Evolutionary conservation across 768 basidiomycete genomes (phyloP), one percentile per base, ranked within the genome.

Genomic region (Rhodocollybia butyracea): DNA sequence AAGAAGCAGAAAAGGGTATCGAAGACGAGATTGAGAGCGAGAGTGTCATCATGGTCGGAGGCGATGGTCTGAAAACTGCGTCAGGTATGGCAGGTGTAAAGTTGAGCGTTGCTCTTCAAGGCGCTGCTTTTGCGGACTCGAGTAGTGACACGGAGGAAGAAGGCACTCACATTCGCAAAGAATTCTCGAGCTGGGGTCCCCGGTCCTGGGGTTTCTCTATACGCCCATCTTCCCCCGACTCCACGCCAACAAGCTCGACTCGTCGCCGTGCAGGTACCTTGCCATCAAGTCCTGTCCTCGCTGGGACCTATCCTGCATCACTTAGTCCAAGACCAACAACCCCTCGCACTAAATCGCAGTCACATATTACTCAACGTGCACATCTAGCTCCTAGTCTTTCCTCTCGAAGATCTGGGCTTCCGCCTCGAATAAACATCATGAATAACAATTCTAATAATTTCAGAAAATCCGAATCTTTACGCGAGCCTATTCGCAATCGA

Each of bases 1-100:
- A 70, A 21, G 67, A 75, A 22, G 81, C 82, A 5, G 86, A 90
- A 68, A 76, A 73, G 41, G 77, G 74, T 26, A 75, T 93, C 17
- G 87, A 84, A 55, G 66, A 79, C 47, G 91, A 93, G 63, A 89
- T 89, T 26, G 81, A 83, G 61, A 88, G 77, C 57, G 83, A 84
- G 36, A 76, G 80, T 8, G 74, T 84, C 3, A 82, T 81, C 21
- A 76, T 91, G 36, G 90, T 93, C 13, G 75, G 84, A 48, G 88
- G 88, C 27, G 90, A 91, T 64, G 90, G 90, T 17, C 75, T 82
- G 3, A 84, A 84, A 62, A 76, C 71, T 17, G 72, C 70, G 34
- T 61, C 68, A 26, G 72, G 72, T 56, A 69, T 74, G 66, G 69
- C 70, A 54, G 67, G 73, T 36, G 69, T 77, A 61, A 68, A 76